Base-by-base conservation (phyloP, 805 yeast species). In the Metschnikowia santaceciliae region DNA sequence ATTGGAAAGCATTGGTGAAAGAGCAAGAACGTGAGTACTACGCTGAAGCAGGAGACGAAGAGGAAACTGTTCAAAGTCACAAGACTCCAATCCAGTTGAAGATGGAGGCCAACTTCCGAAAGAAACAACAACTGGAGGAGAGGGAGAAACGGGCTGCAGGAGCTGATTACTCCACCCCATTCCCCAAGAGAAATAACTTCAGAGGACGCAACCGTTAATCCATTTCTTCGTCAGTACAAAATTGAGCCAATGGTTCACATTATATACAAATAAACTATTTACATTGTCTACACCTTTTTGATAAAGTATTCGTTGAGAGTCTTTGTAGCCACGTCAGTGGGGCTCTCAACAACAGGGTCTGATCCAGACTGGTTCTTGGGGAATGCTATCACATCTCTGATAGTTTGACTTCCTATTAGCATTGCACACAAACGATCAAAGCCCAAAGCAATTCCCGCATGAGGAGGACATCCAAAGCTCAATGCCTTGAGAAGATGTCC, bases 381-480 rank as follows among this genome's bases (percentile, higher is more conserved):
- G 66, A 94, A 94, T 1, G 98, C 96, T 53, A 94, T 86, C 3
- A 94, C 98, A 63, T 94, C 97, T 57, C 97, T 73, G 33, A 94
- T 91, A 55, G 89, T 88, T 4, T 74, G 62, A 17, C 85, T 75
- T 0, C 90, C 94, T n/a, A 84, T 67, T 32, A 92, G 64, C 92
- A 92, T 90, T 0, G 99, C 94, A 60, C 95, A 84, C 75, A 94
- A 72, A 54, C 99, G 74, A 65, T 94, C 99, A 58, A 94, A 88
- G 0, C 99, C 99, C 34, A 94, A 75, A 0, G 99, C 99, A 36
- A 94, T 74, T 0, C 99, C 99, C 2, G 97, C 97, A 69, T 94
- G 99, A 0, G 99, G 99, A 1, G 99, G 99, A 62, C 98, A 90
- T 1, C 99, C 99, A 70, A 87, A 81, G 22, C 80, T 81, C 49